A percentile compares a stretch with the other conserved stretches of the same genome.
phyloP scores from a whole-genome alignment of 2,329 filamentous ascomycete species.

The Fusarium piperis region DNA sequence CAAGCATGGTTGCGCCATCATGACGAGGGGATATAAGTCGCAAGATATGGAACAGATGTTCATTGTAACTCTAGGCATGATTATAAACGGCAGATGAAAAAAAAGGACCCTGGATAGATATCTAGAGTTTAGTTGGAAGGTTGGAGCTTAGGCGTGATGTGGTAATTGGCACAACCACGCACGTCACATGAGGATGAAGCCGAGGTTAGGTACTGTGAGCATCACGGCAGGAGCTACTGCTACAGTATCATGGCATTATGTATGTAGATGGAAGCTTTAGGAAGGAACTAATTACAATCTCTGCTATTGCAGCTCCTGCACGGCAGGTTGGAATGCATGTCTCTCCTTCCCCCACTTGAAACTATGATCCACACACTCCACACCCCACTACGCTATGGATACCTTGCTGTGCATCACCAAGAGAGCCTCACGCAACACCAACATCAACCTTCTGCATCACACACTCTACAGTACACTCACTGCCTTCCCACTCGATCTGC shows the following conservation, averaged over 20 bases:
- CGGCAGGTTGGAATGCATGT: not conserved
- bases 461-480: not conserved
- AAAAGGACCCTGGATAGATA: not conserved
- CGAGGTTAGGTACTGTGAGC: not conserved
- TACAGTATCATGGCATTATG: not conserved
- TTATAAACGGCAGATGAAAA: not conserved
- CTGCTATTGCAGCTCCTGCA: not conserved
- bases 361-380: not conserved
- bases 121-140: not conserved
- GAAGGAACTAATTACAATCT: not conserved
- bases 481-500: not conserved
- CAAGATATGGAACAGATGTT: not conserved
- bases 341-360: not conserved
- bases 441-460: not conserved
- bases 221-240: not conserved
- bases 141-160: not conserved
- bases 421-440: conserved; percentile 8
- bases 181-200: not conserved
- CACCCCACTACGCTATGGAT: not conserved
- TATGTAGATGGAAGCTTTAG: not conserved
- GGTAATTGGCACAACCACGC: not conserved
- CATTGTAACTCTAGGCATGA: not conserved
- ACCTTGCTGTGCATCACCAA: not conserved
- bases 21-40: not conserved
- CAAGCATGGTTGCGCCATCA: not conserved